Evolutionary conservation across 176 grass and related monocot genomes (phyloP).

Genomic region (Tuctoria greenei): DNA sequence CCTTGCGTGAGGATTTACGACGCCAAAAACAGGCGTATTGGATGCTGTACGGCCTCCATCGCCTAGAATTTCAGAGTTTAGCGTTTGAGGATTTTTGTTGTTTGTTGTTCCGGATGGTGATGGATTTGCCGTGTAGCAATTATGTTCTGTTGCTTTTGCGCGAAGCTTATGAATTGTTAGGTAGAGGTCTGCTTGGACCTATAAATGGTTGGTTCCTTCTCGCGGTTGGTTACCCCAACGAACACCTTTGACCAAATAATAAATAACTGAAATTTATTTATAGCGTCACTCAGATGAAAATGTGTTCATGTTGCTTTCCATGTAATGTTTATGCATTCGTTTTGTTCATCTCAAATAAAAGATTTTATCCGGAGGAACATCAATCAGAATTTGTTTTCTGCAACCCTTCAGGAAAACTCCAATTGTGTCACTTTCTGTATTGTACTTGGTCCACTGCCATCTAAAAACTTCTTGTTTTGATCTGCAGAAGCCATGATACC

Average conservation of each 20-base stretch:
- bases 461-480: constrained; percentile 34
- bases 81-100: constrained; percentile 2
- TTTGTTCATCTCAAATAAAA: constrained; percentile 5
- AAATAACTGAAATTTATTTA: no score
- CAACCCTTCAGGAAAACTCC: background rate
- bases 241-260: no score
- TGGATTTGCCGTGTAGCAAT: constrained; percentile 29
- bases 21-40: constrained; percentile 33
- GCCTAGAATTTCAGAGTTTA: constrained; percentile 8
- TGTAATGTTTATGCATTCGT: background rate
- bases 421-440: constrained; percentile 26
- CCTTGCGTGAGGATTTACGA: constrained; percentile 1
- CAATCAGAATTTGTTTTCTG: background rate
- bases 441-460: constrained; percentile 1
- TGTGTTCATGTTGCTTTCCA: background rate
- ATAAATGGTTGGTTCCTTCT: no score
- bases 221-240: no score
- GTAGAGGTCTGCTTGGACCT: no score
- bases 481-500: constrained; percentile 56
- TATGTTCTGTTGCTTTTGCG: background rate
- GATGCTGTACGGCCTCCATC: constrained; percentile 36
- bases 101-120: background rate
- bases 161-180: no score
- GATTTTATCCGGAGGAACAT: background rate
- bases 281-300: no score